Evolutionary conservation across 345 rosid genomes (phyloP).

Genomic region (Geranium brycei): DNA sequence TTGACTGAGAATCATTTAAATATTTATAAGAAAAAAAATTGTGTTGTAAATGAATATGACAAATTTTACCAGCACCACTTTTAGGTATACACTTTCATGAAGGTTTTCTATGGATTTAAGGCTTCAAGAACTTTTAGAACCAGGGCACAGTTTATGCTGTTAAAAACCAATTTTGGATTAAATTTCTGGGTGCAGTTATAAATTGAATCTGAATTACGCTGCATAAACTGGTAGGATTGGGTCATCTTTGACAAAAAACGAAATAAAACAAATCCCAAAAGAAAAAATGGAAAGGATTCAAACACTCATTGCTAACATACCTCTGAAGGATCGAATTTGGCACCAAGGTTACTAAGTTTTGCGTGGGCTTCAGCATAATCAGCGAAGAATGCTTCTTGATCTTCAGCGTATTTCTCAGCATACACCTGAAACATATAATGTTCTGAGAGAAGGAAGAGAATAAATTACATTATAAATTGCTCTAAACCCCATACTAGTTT

Average conservation of each 20-base stretch:
- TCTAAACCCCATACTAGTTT: constrained; percentile 2
- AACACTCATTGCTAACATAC: constrained; percentile 24
- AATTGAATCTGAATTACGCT: not conserved
- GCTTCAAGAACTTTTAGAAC: not conserved
- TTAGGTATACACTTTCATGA: no score
- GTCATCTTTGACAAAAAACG: not conserved
- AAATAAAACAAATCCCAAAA: constrained; percentile 2
- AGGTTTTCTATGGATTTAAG: no score
- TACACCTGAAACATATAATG: constrained; percentile 35
- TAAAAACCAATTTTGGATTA: not conserved
- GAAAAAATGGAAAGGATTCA: not conserved
- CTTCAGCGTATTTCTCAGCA: constrained; percentile 85
- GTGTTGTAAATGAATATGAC: no score
- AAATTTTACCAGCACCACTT: no score
- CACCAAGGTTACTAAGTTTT: constrained; percentile 84
- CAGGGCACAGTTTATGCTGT: not conserved
- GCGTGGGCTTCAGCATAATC: constrained; percentile 97
- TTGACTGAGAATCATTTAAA: no score
- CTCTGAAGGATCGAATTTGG: constrained; percentile 93
- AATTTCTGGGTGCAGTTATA: not conserved
- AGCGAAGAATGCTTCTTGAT: constrained; percentile 68
- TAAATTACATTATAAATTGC: no score
- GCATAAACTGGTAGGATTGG: not conserved
- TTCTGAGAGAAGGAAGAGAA: constrained; percentile 4
- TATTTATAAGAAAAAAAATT: no score